Evolutionary conservation across 1,284 basidiomycete species (phyloP), one percentile per base, ranked within the genome.

Genomic region (Melampsora americana): DNA sequence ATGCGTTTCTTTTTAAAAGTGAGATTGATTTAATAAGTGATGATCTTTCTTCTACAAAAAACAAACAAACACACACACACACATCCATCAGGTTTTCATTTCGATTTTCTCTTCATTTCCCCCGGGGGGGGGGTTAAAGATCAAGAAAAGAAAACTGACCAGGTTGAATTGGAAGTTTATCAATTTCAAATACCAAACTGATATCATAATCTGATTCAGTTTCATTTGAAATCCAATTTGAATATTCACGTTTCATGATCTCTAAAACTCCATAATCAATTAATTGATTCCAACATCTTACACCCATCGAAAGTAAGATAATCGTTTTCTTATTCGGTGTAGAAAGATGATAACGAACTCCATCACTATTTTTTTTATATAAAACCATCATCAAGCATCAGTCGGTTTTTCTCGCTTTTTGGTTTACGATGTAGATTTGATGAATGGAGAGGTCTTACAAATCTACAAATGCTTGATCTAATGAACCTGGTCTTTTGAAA

Each of bases 281-380:
- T 50, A 99, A 88, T 83, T 99, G 93, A 77, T 90, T 87, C 95
- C 95, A 99, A 86, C 96, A 99, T 65, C 81, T 80, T 79, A 99
- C 95, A 83, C 90, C 90, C 93, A 99, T 99, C 46, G 95, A 97
- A 20, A 99, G 87, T 50, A 92, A 86, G 26, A 95, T 85, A 1
- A 88, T 84, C 0, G 82, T 80, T 1, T 90, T 90, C 83, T 85
- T 86, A 80, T 93, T 93, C 2, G 91, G 90, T 0, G 93, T 94
- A 14, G 91, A 92, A 70, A 99, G 84, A 83, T 92, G 94, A 85
- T 98, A 99, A 66, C 93, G 88, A 69, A 99, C 95, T 68, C 93
- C 92, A 84, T 99, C 96, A 82, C 94, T 99, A 85, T 99, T 95
- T 73, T n/a, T n/a, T n/a, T n/a, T n/a, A n/a, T n/a, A n/a, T n/a